Conservation (phyloP, 1,284 basidiomycete genomes). For the Ustilago loliicola region DNA sequence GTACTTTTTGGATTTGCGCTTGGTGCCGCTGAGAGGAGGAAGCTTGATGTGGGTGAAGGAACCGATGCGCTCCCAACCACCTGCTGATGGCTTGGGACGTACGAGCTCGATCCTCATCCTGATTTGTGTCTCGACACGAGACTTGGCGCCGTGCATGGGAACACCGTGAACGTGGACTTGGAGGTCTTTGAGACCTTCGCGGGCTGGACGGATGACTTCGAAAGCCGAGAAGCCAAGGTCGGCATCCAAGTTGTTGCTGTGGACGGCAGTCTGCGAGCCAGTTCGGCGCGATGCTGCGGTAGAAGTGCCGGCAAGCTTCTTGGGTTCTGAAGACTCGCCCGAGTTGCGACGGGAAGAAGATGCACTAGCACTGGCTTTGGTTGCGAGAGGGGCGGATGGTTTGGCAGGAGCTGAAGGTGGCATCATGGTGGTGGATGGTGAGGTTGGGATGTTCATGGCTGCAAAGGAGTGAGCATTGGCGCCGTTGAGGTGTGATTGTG, state of each 20-base stretch:
- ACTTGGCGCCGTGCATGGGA: slow-evolving; percentile 87
- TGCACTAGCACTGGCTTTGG: slow-evolving; percentile 26
- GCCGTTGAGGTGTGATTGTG: slow-evolving; percentile 14
- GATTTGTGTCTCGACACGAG: slow-evolving; percentile 85
- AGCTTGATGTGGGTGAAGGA: slow-evolving; percentile 69
- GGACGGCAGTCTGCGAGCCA: slow-evolving; percentile 49
- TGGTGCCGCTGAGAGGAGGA: slow-evolving; percentile 68
- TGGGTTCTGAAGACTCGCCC: slow-evolving; percentile 44
- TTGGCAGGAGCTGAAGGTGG: slow-evolving; percentile 34
- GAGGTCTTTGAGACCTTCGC: slow-evolving; percentile 57
- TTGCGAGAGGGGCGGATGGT: background rate
- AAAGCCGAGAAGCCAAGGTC: slow-evolving; percentile 60
- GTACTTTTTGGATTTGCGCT: slow-evolving; percentile 80
- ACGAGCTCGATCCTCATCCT: slow-evolving; percentile 68
- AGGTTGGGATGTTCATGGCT: slow-evolving; percentile 35
- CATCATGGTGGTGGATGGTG: slow-evolving; percentile 32
- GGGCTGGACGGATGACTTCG: slow-evolving; percentile 55
- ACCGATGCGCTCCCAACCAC: slow-evolving; percentile 66
- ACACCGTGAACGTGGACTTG: slow-evolving; percentile 81
- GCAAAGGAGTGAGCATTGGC: slow-evolving; percentile 32
- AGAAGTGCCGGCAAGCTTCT: slow-evolving; percentile 30
- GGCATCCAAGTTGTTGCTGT: slow-evolving; percentile 62
- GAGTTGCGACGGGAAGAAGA: slow-evolving; percentile 56
- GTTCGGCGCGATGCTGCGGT: slow-evolving; percentile 25
- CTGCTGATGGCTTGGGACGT: slow-evolving; percentile 33